Evolutionary conservation across 129 eudicot species (phyloP).

Genomic region (Helianthus annuus): HanXRQr2.0-SUNRISE NC_035435.2:73024896-73025395

Average conservation of each 20-base stretch:
- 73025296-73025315: constrained; percentile 66
- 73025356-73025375: constrained; percentile 54
- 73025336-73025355: constrained; percentile 63
- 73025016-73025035: constrained; percentile 77
- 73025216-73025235: constrained; percentile 53
- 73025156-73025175: constrained; percentile 53
- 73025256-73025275: constrained; percentile 54
- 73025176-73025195: constrained; percentile 57
- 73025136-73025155: constrained; percentile 53
- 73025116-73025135: constrained; percentile 58
- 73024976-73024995: constrained; percentile 43
- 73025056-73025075: constrained; percentile 56
- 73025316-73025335: constrained; percentile 76
- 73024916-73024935: constrained; percentile 73
- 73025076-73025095: constrained; percentile 41
- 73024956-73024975: constrained; percentile 56
- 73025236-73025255: constrained; percentile 85
- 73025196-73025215: constrained; percentile 84
- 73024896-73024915: constrained; percentile 53
- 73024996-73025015: constrained; percentile 54
- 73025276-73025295: constrained; percentile 53
- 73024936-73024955: constrained; percentile 82
- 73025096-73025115: constrained; percentile 44
- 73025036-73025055: constrained; percentile 69
- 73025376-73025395: constrained; percentile 59